A percentile compares a stretch with the other conserved stretches of the same genome.
phyloP scores from a whole-genome alignment of 306 rosid species.

The Begonia loranthoides region DNA sequence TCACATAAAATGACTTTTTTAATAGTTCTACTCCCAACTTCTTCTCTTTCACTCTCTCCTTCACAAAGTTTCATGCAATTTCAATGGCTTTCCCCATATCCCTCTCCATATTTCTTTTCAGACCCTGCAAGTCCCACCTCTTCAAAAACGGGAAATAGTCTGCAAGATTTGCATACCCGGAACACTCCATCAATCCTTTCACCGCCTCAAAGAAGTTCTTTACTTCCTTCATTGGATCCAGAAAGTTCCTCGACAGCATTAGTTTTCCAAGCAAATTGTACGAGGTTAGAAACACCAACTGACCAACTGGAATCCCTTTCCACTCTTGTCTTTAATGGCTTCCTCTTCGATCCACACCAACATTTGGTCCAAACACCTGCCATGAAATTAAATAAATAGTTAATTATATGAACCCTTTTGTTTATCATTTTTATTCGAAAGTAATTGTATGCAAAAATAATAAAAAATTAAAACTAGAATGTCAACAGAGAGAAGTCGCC shows the following conservation, averaged over 20 bases:
- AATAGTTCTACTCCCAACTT: neutral
- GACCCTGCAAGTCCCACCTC: constrained; percentile 40
- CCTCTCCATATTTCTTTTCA: constrained; percentile 33
- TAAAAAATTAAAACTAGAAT: constrained; percentile 12
- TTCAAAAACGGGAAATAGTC: constrained; percentile 42
- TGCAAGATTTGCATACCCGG: constrained; percentile 24
- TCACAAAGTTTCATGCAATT: constrained; percentile 30
- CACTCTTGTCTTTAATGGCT: neutral
- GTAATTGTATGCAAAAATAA: too few relatives aligned
- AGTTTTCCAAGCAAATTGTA: constrained; percentile 49
- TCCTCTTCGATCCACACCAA: constrained; percentile 34
- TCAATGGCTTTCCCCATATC: constrained; percentile 31
- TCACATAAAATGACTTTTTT: too few relatives aligned
- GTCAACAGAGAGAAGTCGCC: constrained; percentile 39
- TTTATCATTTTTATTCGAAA: too few relatives aligned
- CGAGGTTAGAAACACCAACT: constrained; percentile 34
- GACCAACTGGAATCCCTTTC: constrained; percentile 34
- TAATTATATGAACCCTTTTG: too few relatives aligned
- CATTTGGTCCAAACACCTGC: constrained; percentile 33
- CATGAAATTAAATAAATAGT: too few relatives aligned
- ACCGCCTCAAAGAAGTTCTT: constrained; percentile 36
- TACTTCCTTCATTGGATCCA: constrained; percentile 26
- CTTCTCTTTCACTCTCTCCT: constrained; percentile 17
- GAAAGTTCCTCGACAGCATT: constrained; percentile 39
- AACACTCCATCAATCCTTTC: constrained; percentile 36